Evolutionary conservation across 805 yeast species (phyloP), one percentile per base, ranked within the genome.

Genomic region (Kodamaea kaohsiungensis): DNA sequence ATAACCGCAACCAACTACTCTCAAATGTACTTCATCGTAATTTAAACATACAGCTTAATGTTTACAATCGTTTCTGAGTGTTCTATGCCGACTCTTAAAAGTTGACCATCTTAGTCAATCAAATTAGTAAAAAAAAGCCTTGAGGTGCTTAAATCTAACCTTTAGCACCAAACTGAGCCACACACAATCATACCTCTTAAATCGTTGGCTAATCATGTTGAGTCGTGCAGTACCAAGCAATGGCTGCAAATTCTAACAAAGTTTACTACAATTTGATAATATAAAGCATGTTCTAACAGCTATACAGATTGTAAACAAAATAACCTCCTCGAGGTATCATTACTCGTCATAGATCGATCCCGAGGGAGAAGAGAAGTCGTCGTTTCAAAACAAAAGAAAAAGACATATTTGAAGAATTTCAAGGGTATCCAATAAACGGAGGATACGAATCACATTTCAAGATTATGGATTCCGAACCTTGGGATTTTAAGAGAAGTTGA

Each of bases 401-500:
- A 22, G 25, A 22, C 25, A 22, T 4, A 22, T 30, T 30, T 30
- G 8, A 10, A 30, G 35, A 9, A 30, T 3, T 30, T 30, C 35
- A 30, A 30, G 35, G 35, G 35, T 30, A 30, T 12, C 35, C 35
- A 5, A 9, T 12, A 30, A 30, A 12, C 3, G 13, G 35, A 30
- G 35, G 35, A 30, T 30, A 30, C 35, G 35, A 30, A 30, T 30
- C 35, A 30, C 35, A 30, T 30, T 30, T 30, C 3, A 30, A 30
- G 13, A 10, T 30, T 30, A 30, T 30, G 35, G 35, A 30, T 30
- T 30, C 35, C 35, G 35, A 2, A 10, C 35, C 39, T 52, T 58
- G 65, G 67, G 6, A 22, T 22, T 30, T 4, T 9, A 12, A 30
- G 13, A 30, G 35, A 30, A 39, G 19, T 15, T 15, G 17, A 17